phyloP scores from a whole-genome alignment of 257 asterid species.

The Ballota nigra region DNA sequence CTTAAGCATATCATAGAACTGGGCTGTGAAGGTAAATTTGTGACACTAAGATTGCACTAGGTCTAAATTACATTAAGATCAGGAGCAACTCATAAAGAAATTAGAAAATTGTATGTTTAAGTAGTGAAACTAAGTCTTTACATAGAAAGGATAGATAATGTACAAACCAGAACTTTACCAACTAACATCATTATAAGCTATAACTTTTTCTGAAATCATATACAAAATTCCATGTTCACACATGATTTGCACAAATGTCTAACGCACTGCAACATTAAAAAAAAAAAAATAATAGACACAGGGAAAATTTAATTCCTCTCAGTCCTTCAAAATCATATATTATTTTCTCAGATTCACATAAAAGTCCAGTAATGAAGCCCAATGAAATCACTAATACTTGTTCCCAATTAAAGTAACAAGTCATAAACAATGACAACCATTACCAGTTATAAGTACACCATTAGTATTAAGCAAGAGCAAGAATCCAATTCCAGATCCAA shows the following conservation, averaged over 20 bases:
- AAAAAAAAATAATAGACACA: not conserved
- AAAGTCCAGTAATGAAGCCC: not conserved
- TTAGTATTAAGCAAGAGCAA: not conserved
- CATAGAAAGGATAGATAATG: not conserved
- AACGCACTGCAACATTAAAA: not conserved
- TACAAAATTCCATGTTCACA: not conserved
- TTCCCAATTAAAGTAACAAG: too few species aligned
- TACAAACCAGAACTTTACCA: not conserved
- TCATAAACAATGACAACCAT: not conserved
- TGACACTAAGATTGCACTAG: too few species aligned
- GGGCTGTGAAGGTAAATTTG: too few species aligned
- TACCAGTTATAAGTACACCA: not conserved
- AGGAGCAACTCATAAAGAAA: too few species aligned
- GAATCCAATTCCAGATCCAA: not conserved
- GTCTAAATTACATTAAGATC: too few species aligned
- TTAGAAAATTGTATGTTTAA: not conserved
- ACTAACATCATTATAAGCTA: not conserved
- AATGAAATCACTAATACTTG: not conserved
- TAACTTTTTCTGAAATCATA: constrained; percentile 2
- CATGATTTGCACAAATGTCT: too few species aligned
- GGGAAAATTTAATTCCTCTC: not conserved
- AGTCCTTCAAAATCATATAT: not conserved
- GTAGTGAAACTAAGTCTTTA: not conserved
- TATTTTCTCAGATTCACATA: constrained; percentile 2
- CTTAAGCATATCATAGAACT: too few species aligned